These are phyloP conservation scores for Macrotyloma uniflorum DNA, from an alignment of 306 rosid species.

Conservation along the genomic window DNA sequence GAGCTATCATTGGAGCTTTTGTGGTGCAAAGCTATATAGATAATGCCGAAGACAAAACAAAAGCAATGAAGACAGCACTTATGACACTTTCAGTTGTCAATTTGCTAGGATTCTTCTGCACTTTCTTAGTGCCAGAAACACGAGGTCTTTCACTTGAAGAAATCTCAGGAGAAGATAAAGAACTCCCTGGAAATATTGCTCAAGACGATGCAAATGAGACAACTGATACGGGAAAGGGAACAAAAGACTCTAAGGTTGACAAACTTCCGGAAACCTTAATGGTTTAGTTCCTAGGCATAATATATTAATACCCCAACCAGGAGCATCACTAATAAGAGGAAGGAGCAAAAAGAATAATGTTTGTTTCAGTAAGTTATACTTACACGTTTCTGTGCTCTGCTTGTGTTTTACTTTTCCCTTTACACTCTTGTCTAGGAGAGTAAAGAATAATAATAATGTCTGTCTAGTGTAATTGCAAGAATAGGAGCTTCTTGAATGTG, in stretches of 20 bases:
- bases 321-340: slow-evolving; percentile 25
- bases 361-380: slow-evolving; percentile 4
- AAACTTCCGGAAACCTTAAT: slow-evolving; percentile 19
- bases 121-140: slow-evolving; percentile 69
- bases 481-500: slow-evolving; percentile 31
- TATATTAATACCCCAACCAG: neutral
- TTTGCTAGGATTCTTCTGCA: slow-evolving; percentile 56
- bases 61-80: slow-evolving; percentile 31
- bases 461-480: slow-evolving; percentile 16
- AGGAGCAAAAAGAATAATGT: neutral
- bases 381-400: neutral
- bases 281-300: slow-evolving; percentile 34
- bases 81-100: slow-evolving; percentile 49
- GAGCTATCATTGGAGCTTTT: slow-evolving; percentile 71
- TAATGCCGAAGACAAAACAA: neutral
- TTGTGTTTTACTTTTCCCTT: slow-evolving; percentile 1
- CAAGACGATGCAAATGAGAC: slow-evolving; percentile 11
- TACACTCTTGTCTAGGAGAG: neutral
- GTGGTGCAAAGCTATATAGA: slow-evolving; percentile 46
- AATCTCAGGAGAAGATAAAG: slow-evolving; percentile 57
- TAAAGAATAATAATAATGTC: slow-evolving; percentile 8
- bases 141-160: slow-evolving; percentile 62
- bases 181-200: neutral
- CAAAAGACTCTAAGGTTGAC: slow-evolving; percentile 25
- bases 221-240: slow-evolving; percentile 29